phyloP scores from a whole-genome alignment of 306 rosid species.

The Prunus kanzakura region DNA sequence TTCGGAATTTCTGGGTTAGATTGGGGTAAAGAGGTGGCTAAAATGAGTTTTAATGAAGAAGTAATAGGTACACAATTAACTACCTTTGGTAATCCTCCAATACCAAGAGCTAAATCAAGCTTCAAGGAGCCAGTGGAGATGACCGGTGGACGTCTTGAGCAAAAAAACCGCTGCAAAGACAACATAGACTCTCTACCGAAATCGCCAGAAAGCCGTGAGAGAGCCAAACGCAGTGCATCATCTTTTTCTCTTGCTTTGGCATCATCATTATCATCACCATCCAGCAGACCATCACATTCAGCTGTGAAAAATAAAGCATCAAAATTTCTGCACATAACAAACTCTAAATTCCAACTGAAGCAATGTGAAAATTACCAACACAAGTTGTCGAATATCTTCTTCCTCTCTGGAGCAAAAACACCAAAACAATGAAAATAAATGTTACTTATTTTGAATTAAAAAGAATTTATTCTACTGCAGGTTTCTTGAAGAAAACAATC shows the following conservation, averaged over 20 bases:
- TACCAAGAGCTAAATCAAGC: conserved; percentile 84
- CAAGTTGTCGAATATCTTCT: conserved; percentile 30
- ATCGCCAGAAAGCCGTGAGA: conserved; percentile 59
- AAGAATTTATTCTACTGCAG: not conserved
- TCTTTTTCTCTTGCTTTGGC: conserved; percentile 57
- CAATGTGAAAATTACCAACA: conserved; percentile 21
- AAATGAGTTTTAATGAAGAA: not conserved
- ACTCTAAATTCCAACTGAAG: not conserved
- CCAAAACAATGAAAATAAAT: conserved; percentile 8
- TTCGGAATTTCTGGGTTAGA: not conserved
- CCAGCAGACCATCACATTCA: conserved; percentile 34
- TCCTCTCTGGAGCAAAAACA: conserved; percentile 42
- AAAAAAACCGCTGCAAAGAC: conserved; percentile 52
- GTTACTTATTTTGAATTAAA: not conserved
- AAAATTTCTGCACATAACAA: no score
- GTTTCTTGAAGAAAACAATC: not conserved
- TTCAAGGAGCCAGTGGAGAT: conserved; percentile 74
- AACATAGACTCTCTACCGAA: conserved; percentile 64
- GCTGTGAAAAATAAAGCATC: not conserved
- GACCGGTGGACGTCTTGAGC: conserved; percentile 50
- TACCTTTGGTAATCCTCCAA: conserved; percentile 89
- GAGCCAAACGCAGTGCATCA: conserved; percentile 56
- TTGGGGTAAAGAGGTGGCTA: not conserved
- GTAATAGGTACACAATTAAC: not conserved
- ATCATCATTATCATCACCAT: conserved; percentile 37